Evolutionary conservation across 257 asterid species (phyloP), one percentile per base, ranked within the genome.

Genomic region (Galeopsis tetrahit): DNA sequence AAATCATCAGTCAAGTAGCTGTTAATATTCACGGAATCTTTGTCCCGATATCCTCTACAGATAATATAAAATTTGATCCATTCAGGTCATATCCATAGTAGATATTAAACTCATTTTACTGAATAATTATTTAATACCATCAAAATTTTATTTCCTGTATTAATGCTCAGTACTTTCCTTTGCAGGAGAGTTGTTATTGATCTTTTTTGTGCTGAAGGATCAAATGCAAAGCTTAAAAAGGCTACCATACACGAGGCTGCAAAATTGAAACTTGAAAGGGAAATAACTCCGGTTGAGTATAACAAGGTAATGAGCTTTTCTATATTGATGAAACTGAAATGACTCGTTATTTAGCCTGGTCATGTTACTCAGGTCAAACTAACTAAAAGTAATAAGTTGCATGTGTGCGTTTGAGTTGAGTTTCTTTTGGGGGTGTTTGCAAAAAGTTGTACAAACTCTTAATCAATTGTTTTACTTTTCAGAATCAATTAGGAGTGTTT

Each of bases 171-270:
- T 71, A 49, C 33, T 52, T 59, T 74, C 63, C 44, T 74, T 74
- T 75, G 75, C 86, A 90, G 97, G 88, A 80, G 84, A 72, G 85
- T 94, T 58, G 92, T 94, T 31, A 87, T 94, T 44, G 87, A 85
- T 68, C 95, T 88, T 80, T 81, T 88, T 34, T 63, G 70, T 70
- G 95, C 82, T 71, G 86, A 81, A 80, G 91, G 89, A 44, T 96
- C 95, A 14, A 85, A 85, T 79, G 98, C 93, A 28, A 94, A 86
- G 86, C 89, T 94, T 65, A 91, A 82, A 78, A 91, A 73, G 85
- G 93, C 90, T 66, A 17, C 81, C 13, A 85, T 94, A 65, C 0
- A 21, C 28, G 98, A 84, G 80, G 98, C 96, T 80, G 96, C 90
- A 71, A 91, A 84, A 70, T 11, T 75, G 77, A 71, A 80, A 77